These are phyloP conservation scores for Boeremia exigua DNA, from an alignment of 2,329 filamentous ascomycete genomes.

Conservation along the genomic window DNA sequence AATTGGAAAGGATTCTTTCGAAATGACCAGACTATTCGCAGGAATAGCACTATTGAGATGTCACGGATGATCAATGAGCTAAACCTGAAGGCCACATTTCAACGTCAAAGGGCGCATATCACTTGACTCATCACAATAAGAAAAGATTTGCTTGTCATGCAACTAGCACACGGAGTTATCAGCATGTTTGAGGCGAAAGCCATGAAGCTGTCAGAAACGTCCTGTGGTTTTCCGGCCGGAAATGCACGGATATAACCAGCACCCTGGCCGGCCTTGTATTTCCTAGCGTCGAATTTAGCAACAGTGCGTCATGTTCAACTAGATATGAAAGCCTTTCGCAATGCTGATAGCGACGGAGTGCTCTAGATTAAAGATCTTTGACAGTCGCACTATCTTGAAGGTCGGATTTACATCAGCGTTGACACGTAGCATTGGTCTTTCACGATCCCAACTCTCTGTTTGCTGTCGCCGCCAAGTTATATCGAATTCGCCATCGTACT, in stretches of 20 bases:
- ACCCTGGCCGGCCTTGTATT: neutral
- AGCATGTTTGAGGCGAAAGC: neutral
- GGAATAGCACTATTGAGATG: neutral
- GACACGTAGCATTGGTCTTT: neutral
- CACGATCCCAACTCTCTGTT: neutral
- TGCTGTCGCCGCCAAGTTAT: neutral
- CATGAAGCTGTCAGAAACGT: neutral
- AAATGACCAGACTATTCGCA: neutral
- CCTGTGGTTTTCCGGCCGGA: constrained; percentile 2
- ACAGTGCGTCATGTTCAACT: constrained; percentile 5
- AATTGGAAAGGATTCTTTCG: neutral
- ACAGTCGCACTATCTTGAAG: neutral
- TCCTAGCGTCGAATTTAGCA: neutral
- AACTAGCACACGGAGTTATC: neutral
- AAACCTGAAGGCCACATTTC: no score
- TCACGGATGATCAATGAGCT: no score
- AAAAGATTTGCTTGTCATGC: neutral
- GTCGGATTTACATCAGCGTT: neutral
- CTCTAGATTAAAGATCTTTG: constrained; percentile 4
- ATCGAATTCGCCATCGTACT: neutral
- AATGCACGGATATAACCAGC: constrained; percentile 4
- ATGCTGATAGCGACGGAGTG: constrained; percentile 4
- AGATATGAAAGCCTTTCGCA: neutral
- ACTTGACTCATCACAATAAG: neutral
- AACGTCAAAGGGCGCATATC: no score